Evolutionary conservation across 495 filamentous ascomycete species (phyloP).

Genomic region (Cetradonia linearis): DNA sequence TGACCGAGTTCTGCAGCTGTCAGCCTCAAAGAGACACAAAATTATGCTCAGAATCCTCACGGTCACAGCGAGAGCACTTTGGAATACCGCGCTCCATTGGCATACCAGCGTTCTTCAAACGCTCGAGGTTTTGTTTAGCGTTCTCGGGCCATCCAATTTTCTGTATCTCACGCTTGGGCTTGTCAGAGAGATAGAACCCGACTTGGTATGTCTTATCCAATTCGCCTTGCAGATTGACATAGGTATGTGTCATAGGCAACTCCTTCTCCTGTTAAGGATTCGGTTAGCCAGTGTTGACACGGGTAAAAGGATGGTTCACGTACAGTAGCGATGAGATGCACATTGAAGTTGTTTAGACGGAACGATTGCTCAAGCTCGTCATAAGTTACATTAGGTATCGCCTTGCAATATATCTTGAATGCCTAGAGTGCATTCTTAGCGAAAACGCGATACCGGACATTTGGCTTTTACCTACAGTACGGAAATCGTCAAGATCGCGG

Average conservation of each 20-base stretch:
- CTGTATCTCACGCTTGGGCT: slow-evolving; percentile 52
- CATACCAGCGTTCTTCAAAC: slow-evolving; percentile 62
- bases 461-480: slow-evolving; percentile 40
- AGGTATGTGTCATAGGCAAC: slow-evolving; percentile 49
- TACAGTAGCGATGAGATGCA: slow-evolving; percentile 68
- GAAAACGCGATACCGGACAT: background rate
- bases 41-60: slow-evolving; percentile 27
- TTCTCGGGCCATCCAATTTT: slow-evolving; percentile 54
- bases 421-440: slow-evolving; percentile 33
- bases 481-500: slow-evolving; percentile 63
- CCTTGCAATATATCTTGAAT: slow-evolving; percentile 64
- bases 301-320: background rate
- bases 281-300: background rate
- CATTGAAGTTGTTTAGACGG: slow-evolving; percentile 47
- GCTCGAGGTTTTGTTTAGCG: slow-evolving; percentile 60
- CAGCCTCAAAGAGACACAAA: slow-evolving; percentile 11
- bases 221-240: slow-evolving; percentile 79
- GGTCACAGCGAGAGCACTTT: slow-evolving; percentile 60
- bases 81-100: slow-evolving; percentile 54
- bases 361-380: slow-evolving; percentile 64
- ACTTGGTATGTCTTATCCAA: slow-evolving; percentile 64
- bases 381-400: slow-evolving; percentile 55
- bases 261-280: slow-evolving; percentile 40
- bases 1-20: slow-evolving; percentile 59
- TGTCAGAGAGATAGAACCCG: slow-evolving; percentile 52